phyloP scores from a whole-genome alignment of 805 yeast species.

The Metschnikowia peoriensis region DNA sequence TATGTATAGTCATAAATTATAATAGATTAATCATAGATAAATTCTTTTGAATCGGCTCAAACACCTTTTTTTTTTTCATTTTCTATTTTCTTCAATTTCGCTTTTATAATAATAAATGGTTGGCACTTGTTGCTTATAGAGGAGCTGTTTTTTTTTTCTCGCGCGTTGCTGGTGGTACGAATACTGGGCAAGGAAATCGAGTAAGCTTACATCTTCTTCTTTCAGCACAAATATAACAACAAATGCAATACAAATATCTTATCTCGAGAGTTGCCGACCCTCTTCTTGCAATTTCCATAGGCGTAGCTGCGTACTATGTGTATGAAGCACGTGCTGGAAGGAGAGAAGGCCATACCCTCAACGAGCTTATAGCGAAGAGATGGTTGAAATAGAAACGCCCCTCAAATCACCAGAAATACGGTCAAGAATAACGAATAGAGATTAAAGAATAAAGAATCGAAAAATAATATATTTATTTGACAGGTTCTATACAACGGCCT shows the following conservation, averaged over 20 bases:
- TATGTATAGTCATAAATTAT: background rate
- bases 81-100: too few species aligned
- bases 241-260: slow-evolving; percentile 45
- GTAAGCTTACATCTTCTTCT: too few species aligned
- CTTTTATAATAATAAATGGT: too few species aligned
- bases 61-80: too few species aligned
- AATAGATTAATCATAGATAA: background rate
- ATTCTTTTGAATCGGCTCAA: too few species aligned
- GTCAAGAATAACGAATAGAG: too few species aligned
- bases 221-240: background rate
- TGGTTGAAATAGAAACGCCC: background rate
- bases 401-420: background rate
- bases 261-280: slow-evolving; percentile 62
- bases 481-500: slow-evolving; percentile 1
- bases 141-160: too few species aligned
- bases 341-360: slow-evolving; percentile 57
- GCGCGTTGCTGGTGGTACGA: too few species aligned
- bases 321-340: slow-evolving; percentile 60
- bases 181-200: too few species aligned
- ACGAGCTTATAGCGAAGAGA: slow-evolving; percentile 46
- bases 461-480: too few species aligned
- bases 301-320: slow-evolving; percentile 59
- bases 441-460: too few species aligned
- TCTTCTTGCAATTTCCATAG: slow-evolving; percentile 58
- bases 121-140: too few species aligned